Base-by-base conservation (phyloP, 208 protist species). In the Endotrypanum monterogeii region DNA sequence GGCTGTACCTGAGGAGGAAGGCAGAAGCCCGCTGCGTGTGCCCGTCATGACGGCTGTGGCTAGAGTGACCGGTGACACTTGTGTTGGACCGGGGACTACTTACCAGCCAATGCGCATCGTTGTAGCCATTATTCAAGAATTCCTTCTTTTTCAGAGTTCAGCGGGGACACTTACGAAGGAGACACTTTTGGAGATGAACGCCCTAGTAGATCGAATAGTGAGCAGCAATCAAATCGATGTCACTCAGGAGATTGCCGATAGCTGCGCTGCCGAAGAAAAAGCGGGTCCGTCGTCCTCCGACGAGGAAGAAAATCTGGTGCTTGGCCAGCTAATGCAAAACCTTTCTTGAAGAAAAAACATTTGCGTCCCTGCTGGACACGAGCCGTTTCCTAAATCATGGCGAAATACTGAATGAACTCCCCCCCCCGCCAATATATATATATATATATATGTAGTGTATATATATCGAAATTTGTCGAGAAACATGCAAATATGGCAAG, bases 91-190 rank as follows among this genome's bases (percentile, higher is more conserved):
- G 28, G 65, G 50, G 16, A 58, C 76, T 6, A 76, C 46, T 28
- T 35, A 61, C 32, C 79, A 87, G 52, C 93, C 90, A 5, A 90
- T 96, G 92, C 78, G 76, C 11, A 51, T 92, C 20, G 85, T 96
- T 44, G 90, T 92, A 3, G 93, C 86, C 11, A 89, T 97, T 65
- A 55, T 96, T 14, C 93, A 97, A 69, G 91, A 97, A 71, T 96
- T 97, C 73, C 37, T 97, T 0, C 70, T 97, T 16, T 97, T 97
- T 78, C 89, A 96, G 71, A 93, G 93, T 65, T 50, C 75, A 4
- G 80, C 90, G 7, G 82, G 86, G 32, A 92, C 88, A 8, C 73
- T 97, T 28, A 96, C 91, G 4, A 82, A 79, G 35, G 82, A 87
- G 2, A 75, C 71, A 8, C 66, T 95, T 30, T 18, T 84, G 50